Percentiles rank a stretch among this genome's conserved stretches.
phyloP scores from a whole-genome alignment of 192 early-diverging fungal species.

The Gryganskiella cystojenkinii region DNA sequence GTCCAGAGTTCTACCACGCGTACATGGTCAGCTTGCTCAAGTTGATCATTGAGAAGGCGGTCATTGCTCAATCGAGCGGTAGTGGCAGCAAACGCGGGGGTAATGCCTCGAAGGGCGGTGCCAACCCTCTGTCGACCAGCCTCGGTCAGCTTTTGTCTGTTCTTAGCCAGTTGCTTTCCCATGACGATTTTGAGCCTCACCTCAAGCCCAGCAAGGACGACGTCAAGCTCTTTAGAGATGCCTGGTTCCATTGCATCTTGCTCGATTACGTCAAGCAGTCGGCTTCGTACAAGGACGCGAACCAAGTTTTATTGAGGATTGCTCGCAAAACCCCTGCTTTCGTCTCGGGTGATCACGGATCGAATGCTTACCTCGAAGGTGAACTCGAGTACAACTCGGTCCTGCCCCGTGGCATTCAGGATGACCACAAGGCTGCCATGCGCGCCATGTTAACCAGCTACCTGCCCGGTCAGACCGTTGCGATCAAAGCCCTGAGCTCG shows the following conservation, averaged over 20 bases:
- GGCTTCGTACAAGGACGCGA: slow-evolving; percentile 85
- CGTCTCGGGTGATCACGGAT: slow-evolving; percentile 66
- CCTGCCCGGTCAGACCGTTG: slow-evolving; percentile 63
- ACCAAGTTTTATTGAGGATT: slow-evolving; percentile 69
- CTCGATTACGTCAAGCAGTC: slow-evolving; percentile 81
- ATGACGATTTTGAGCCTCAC: slow-evolving; percentile 66
- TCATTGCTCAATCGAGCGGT: slow-evolving; percentile 57
- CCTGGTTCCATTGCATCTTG: slow-evolving; percentile 90
- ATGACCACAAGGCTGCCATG: slow-evolving; percentile 64
- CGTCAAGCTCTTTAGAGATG: slow-evolving; percentile 80
- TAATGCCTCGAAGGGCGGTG: slow-evolving; percentile 48
- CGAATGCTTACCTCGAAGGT: slow-evolving; percentile 82
- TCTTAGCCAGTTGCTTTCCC: slow-evolving; percentile 65
- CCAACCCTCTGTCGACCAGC: slow-evolving; percentile 53
- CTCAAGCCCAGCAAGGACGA: slow-evolving; percentile 67
- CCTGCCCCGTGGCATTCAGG: slow-evolving; percentile 57
- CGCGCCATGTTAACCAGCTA: slow-evolving; percentile 64
- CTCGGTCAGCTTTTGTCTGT: slow-evolving; percentile 70
- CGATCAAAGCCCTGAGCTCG: slow-evolving; percentile 72
- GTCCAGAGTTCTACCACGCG: slow-evolving; percentile 65
- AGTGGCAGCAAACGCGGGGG: slow-evolving; percentile 50
- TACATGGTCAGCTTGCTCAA: slow-evolving; percentile 62
- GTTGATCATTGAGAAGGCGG: slow-evolving; percentile 70
- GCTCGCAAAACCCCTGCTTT: slow-evolving; percentile 88
- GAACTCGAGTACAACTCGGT: slow-evolving; percentile 92